Percentiles rank a stretch among this genome's conserved stretches.
phyloP scores from a whole-genome alignment of 805 yeast genomes.

The Saturnispora bothae region DNA sequence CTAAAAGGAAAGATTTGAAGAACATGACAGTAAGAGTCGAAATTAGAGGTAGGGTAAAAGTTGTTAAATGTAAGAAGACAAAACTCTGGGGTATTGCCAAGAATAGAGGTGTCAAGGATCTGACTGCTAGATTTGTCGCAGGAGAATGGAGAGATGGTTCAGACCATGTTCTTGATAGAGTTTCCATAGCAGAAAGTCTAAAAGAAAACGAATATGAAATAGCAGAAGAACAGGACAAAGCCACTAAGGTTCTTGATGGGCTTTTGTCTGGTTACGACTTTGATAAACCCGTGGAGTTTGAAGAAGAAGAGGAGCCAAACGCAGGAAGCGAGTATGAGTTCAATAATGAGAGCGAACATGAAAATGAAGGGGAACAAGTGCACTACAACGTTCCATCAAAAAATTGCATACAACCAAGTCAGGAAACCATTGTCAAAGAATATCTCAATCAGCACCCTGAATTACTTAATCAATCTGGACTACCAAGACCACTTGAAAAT shows the following conservation, averaged over 20 bases:
- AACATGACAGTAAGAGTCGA: conserved; percentile 56
- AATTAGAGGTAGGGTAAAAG: conserved; percentile 46
- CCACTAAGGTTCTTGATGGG: conserved; percentile 36
- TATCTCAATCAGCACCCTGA: conserved; percentile 15
- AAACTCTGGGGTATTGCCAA: conserved; percentile 90
- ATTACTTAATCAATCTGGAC: conserved; percentile 10
- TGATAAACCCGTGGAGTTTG: conserved; percentile 37
- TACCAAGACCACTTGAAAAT: neutral
- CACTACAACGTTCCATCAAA: conserved; percentile 19
- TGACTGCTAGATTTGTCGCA: conserved; percentile 50
- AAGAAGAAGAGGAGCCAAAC: conserved; percentile 27
- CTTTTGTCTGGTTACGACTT: conserved; percentile 41
- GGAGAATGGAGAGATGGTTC: conserved; percentile 75
- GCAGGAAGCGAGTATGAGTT: conserved; percentile 32
- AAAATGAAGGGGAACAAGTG: conserved; percentile 22
- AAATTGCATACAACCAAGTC: conserved; percentile 15
- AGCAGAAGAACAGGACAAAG: conserved; percentile 36
- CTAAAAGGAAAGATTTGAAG: conserved; percentile 41
- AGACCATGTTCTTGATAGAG: conserved; percentile 65
- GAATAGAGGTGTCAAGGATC: conserved; percentile 46
- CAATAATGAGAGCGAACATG: conserved; percentile 22
- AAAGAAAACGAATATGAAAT: conserved; percentile 19
- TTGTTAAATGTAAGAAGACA: conserved; percentile 52
- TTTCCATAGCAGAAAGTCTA: conserved; percentile 8
- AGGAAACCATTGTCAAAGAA: conserved; percentile 18